Percentiles rank a stretch among this genome's conserved stretches.
These are phyloP conservation scores for Blastocystis sp. DNA, from an alignment of 352 stramenopile genomes.

Conservation along the genomic window DNA sequence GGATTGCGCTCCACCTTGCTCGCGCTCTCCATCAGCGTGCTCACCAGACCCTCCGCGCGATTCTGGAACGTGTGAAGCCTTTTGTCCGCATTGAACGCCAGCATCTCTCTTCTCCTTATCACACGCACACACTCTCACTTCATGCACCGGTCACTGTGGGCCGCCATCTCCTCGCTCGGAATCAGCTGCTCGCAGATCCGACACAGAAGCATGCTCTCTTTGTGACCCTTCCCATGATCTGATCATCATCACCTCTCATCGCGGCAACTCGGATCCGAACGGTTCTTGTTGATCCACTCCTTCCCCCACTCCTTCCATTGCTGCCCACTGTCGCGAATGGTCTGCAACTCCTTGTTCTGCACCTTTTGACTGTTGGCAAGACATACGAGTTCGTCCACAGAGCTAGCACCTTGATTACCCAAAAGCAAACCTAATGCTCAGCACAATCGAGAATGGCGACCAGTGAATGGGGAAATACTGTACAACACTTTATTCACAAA, in stretches of 20 bases:
- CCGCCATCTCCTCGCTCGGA: neutral
- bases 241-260: neutral
- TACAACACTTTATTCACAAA: neutral
- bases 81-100: neutral
- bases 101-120: neutral
- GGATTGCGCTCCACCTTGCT: neutral
- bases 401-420: neutral
- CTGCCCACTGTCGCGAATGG: neutral
- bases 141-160: slow-evolving; percentile 19
- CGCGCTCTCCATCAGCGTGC: neutral
- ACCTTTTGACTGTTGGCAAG: neutral
- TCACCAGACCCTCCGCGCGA: neutral
- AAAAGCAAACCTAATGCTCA: neutral
- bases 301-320: slow-evolving; percentile 31
- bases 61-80: neutral
- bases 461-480: neutral
- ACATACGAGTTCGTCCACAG: too few relatives aligned
- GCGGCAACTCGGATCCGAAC: neutral
- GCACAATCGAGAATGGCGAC: neutral
- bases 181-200: slow-evolving; percentile 45
- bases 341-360: neutral
- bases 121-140: neutral
- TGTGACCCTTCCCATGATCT: neutral
- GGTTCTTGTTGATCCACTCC: slow-evolving; percentile 12
- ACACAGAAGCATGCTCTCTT: slow-evolving; percentile 38